Percentiles rank a stretch among this genome's conserved stretches.
phyloP scores from a whole-genome alignment of 2,329 filamentous ascomycete genomes.

The Graphilbum ipis-grandicollis region DNA sequence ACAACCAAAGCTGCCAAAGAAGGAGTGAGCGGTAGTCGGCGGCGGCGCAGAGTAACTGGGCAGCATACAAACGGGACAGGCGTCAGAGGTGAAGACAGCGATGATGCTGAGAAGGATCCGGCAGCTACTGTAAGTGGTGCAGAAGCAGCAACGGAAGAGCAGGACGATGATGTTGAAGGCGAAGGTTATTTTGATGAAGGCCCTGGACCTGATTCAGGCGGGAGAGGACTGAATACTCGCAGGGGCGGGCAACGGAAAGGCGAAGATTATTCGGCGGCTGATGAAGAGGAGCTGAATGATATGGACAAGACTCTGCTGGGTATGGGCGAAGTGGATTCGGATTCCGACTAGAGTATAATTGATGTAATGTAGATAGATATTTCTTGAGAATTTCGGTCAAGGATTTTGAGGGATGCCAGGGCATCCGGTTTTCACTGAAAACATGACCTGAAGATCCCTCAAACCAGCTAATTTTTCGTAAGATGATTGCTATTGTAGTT shows the following conservation, averaged over 20 bases:
- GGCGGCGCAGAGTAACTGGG: background rate
- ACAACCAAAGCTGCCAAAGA: background rate
- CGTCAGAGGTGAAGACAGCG: background rate
- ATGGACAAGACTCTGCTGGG: constrained; percentile 18
- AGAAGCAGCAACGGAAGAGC: background rate
- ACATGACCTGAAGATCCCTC: too few relatives aligned
- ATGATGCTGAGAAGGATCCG: background rate
- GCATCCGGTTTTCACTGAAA: too few relatives aligned
- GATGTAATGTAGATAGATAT: too few relatives aligned
- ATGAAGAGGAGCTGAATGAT: constrained; percentile 28
- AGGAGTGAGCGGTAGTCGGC: background rate
- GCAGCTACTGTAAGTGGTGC: background rate
- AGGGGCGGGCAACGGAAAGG: background rate
- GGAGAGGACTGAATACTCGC: constrained; percentile 2
- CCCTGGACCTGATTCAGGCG: background rate
- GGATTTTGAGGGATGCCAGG: too few relatives aligned
- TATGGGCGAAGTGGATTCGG: constrained; percentile 16
- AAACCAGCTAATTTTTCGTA: too few relatives aligned
- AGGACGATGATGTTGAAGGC: background rate
- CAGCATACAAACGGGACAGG: background rate
- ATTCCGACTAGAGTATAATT: constrained; percentile 16
- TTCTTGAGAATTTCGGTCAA: too few relatives aligned
- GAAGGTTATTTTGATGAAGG: constrained; percentile 1
- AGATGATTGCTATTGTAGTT: too few relatives aligned
- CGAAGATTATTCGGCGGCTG: constrained; percentile 12